Evolutionary conservation across 1,284 basidiomycete genomes (phyloP), one percentile per base, ranked within the genome.

Genomic region (Earliella scabrosa): DNA sequence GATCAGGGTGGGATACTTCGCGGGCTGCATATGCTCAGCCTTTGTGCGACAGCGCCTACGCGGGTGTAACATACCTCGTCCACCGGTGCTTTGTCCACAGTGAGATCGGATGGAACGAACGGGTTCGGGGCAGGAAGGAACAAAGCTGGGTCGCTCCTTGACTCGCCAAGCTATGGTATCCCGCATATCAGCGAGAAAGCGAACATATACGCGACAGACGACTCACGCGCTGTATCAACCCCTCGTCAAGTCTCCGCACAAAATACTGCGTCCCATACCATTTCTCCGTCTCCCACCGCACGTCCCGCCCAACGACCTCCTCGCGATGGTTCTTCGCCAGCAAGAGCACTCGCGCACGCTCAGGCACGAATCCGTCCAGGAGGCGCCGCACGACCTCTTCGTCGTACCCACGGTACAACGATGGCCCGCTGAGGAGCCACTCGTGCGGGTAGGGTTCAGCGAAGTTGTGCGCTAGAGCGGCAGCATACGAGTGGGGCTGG

Each of bases 251-350:
- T 52, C 67, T 71, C 45, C 74, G 68, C 32, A 79, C 72, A 26
- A 71, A 68, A 66, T 84, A 86, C 65, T 80, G 75, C 2, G 82
- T 85, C 5, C 78, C 79, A 60, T 86, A 86, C 68, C 80, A 76
- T 64, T 80, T 80, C 60, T 77, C 80, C 56, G 71, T 64, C 50
- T 77, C 75, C 68, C 79, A 85, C 16, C 62, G 61, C 3, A 59
- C 60, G 67, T 70, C 68, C 69, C 68, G 63, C 71, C 75, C 57
- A 71, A 81, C 55, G 68, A 73, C 68, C 9, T 48, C 50, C 51
- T 71, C 65, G 9, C 52, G 45, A 45, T 72, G 68, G 2, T 56
- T 48, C 63, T 75, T 74, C 39, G 81, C 78, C 51, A 76, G 73
- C 10, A 85, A 58, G 50, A 77, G 73, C 23, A 83, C 72, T 6